Base-by-base conservation (phyloP, 2,329 filamentous ascomycete genomes). In the Fusarium odoratissimum region DNA sequence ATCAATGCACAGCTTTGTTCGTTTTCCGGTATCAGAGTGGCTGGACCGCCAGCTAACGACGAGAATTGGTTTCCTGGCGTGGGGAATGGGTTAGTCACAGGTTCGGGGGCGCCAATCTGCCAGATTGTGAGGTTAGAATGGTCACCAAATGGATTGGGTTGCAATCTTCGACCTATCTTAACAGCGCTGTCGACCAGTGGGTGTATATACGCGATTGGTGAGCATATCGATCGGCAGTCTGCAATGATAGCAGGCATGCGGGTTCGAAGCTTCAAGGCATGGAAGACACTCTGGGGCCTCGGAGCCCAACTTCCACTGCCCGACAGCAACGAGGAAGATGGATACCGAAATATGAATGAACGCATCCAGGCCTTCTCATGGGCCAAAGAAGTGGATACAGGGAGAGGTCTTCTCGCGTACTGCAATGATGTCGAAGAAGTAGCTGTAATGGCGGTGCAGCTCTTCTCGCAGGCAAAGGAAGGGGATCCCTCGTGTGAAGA, bases 141-240 rank as follows among this genome's bases (percentile, higher is more conserved):
- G 89, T 90, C 88, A n/a, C 88, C 88, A 0, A 80, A 80, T n/a
- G 87, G 86, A 4, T 78, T 91, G n/a, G 88, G 89, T 3, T 83
- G 84, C 44, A 89, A 89, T 73, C 77, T 83, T 12, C 83, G 89
- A 3, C 84, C 88, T 2, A 83, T 89, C 9, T 80, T 91, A 38
- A 84, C 81, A 19, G 85, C 86, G 8, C 77, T 90, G 69, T 85
- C 85, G 2, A 86, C 86, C 13, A 84, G 83, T 3, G 89, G 89
- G 3, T 81, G 82, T 54, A 73, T 91, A 30, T 80, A 85, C 21
- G 80, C 87, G 21, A 85, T 89, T 48, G 88, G 88, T 23, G 88
- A 90, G 75, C 75, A 82, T 41, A 76, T 79, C 19, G 81, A 82
- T 25, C 61, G 72, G 5, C 69, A 75, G 31, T 77, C 77, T 16